A percentile compares a stretch with the other conserved stretches of the same genome.
Evolutionary conservation across 805 yeast genomes (phyloP).

Genomic region (Candida koratica): DNA sequence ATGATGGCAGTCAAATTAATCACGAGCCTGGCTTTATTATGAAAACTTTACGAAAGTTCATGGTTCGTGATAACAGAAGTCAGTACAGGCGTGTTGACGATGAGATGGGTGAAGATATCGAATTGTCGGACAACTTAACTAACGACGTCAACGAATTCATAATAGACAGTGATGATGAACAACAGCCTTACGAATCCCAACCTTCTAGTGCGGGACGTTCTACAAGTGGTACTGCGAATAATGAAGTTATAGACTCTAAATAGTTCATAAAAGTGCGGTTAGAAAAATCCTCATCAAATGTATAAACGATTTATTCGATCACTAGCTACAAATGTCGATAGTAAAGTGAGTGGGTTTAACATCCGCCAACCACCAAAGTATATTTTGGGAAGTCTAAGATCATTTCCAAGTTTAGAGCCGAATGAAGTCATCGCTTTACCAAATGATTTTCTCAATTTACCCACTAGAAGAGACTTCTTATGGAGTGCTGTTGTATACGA

Average conservation of each 20-base stretch:
- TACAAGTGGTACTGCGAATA: too few relatives aligned
- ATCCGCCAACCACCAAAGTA: conserved; percentile 55
- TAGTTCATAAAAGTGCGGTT: too few relatives aligned
- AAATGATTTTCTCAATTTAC: conserved; percentile 60
- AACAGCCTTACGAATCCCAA: conserved; percentile 4
- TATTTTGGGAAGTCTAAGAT: conserved; percentile 71
- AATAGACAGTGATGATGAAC: conserved; percentile 49
- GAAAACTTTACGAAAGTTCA: conserved; percentile 32
- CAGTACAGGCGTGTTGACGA: conserved; percentile 11
- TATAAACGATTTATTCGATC: conserved; percentile 26
- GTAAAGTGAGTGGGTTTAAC: conserved; percentile 17
- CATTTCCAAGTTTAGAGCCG: conserved; percentile 92
- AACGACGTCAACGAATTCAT: conserved; percentile 37
- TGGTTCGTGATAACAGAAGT: conserved; percentile 18
- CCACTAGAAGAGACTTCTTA: conserved; percentile 82
- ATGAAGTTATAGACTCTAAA: too few relatives aligned
- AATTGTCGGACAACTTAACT: conserved; percentile 34
- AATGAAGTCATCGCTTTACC: conserved; percentile 72
- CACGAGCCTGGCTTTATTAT: conserved; percentile 34
- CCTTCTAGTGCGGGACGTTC: too few relatives aligned
- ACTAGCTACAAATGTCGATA: conserved; percentile 26
- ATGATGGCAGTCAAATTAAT: conserved; percentile 15
- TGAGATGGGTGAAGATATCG: conserved; percentile 38
- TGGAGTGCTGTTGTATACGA: conserved; percentile 95
- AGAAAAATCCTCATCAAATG: conserved; percentile 17